These are phyloP conservation scores for Schwanniomyces vanrijiae DNA, from an alignment of 805 yeast species.

Conservation along the genomic window DNA sequence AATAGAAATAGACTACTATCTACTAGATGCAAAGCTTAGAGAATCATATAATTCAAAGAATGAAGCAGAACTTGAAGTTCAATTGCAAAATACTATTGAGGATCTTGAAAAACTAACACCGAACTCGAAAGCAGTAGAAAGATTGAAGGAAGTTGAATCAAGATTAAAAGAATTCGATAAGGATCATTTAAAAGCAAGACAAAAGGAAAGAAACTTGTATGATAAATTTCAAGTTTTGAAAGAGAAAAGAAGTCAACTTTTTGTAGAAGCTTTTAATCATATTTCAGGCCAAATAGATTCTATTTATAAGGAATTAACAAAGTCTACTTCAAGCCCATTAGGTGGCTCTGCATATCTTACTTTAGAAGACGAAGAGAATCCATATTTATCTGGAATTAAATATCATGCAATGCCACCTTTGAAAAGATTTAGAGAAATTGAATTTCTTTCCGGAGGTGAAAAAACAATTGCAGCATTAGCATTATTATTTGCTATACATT, in stretches of 20 bases:
- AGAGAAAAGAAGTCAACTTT: constrained; percentile 56
- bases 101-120: constrained; percentile 62
- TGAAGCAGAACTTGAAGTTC: constrained; percentile 35
- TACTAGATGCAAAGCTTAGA: constrained; percentile 43
- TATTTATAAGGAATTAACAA: constrained; percentile 85
- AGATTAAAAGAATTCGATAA: constrained; percentile 60
- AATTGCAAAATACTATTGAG: constrained; percentile 31
- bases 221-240: constrained; percentile 61
- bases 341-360: constrained; percentile 95
- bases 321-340: constrained; percentile 63
- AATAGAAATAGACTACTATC: constrained; percentile 56
- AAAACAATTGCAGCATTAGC: constrained; percentile 96
- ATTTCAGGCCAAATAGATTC: constrained; percentile 70
- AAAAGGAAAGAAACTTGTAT: constrained; percentile 53
- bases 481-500: constrained; percentile 84
- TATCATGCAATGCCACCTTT: constrained; percentile 96
- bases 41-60: constrained; percentile 39
- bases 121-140: constrained; percentile 76
- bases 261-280: constrained; percentile 74
- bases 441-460: constrained; percentile 92
- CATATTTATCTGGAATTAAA: constrained; percentile 77
- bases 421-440: constrained; percentile 92
- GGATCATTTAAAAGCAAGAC: constrained; percentile 63
- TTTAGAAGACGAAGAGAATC: constrained; percentile 86
- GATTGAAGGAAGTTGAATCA: constrained; percentile 66